Percentiles rank a stretch among this genome's conserved stretches.
Evolutionary conservation across 2,329 filamentous ascomycete species (phyloP).

Genomic region (Aspergillus sp.): DNA sequence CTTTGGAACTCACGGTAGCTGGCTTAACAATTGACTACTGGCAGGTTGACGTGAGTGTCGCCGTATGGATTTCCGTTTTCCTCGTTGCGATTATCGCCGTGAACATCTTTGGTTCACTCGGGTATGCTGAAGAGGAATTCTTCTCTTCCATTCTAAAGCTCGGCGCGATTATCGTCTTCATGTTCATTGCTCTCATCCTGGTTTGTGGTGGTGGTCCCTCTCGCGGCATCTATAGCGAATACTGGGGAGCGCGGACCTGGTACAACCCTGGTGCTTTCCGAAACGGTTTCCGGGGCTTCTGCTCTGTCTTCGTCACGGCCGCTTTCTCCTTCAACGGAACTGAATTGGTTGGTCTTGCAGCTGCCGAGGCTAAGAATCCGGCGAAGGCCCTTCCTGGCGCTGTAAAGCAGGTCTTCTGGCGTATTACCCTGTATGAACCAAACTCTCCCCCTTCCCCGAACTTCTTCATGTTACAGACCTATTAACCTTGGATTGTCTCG

Average conservation of each 20-base stretch:
- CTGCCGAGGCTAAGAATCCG: slow-evolving; percentile 57
- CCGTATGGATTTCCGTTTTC: slow-evolving; percentile 49
- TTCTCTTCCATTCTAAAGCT: slow-evolving; percentile 25
- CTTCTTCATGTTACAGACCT: neutral
- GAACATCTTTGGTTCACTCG: slow-evolving; percentile 58
- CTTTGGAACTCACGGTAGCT: slow-evolving; percentile 54
- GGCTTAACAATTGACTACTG: slow-evolving; percentile 48
- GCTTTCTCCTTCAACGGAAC: slow-evolving; percentile 64
- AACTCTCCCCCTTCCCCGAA: no score
- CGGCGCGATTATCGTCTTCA: slow-evolving; percentile 24
- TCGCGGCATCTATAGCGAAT: slow-evolving; percentile 40
- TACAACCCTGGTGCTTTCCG: slow-evolving; percentile 45
- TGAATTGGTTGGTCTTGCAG: slow-evolving; percentile 62
- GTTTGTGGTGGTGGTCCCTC: slow-evolving; percentile 30
- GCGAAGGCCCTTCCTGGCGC: slow-evolving; percentile 50
- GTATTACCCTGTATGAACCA: slow-evolving; percentile 40
- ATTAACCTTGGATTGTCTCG: neutral
- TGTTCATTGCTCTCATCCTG: slow-evolving; percentile 30
- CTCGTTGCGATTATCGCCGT: slow-evolving; percentile 48
- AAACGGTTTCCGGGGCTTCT: slow-evolving; percentile 58
- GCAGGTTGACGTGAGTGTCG: slow-evolving; percentile 34
- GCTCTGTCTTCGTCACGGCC: slow-evolving; percentile 62
- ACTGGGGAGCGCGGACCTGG: slow-evolving; percentile 26
- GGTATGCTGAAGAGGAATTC: slow-evolving; percentile 33
- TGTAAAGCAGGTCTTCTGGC: slow-evolving; percentile 53